phyloP scores from a whole-genome alignment of 257 asterid genomes.

The Petunia secreta region DNA sequence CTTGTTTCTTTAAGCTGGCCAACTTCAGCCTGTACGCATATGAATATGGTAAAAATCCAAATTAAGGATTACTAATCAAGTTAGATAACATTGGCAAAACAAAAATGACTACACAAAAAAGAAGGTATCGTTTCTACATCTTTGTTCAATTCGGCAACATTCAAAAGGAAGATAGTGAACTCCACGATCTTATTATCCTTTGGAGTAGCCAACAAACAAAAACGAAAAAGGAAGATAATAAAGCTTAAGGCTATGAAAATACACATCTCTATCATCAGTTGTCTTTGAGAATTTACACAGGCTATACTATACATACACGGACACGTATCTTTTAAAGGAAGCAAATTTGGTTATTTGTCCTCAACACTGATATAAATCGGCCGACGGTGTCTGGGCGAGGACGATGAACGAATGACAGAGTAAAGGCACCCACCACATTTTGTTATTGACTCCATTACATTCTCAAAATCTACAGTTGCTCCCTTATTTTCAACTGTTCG shows the following conservation, averaged over 20 bases:
- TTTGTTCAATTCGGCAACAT: neutral
- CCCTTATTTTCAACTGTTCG: neutral
- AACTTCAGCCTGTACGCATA: neutral
- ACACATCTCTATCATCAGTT: slow-evolving; percentile 5
- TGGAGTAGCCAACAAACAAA: neutral
- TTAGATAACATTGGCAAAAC: slow-evolving; percentile 3
- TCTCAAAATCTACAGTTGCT: neutral
- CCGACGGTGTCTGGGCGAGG: slow-evolving; percentile 19
- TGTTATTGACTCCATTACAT: neutral
- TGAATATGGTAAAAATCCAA: slow-evolving; percentile 14
- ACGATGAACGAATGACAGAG: neutral
- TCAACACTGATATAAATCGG: slow-evolving; percentile 18
- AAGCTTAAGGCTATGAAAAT: neutral
- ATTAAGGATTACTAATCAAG: neutral
- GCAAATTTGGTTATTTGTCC: slow-evolving; percentile 2
- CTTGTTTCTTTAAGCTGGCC: slow-evolving; percentile 28
- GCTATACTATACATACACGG: neutral
- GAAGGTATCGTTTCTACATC: neutral
- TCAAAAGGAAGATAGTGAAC: neutral
- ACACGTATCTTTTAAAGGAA: neutral
- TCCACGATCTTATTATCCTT: neutral
- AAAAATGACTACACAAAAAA: neutral
- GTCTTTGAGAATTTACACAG: slow-evolving; percentile 3
- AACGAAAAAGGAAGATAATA: neutral
- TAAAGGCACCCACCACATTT: neutral